These are phyloP conservation scores for Odonthalia washingtoniensis DNA, from an alignment of 31 red algal genomes.

Conservation along the genomic window DNA sequence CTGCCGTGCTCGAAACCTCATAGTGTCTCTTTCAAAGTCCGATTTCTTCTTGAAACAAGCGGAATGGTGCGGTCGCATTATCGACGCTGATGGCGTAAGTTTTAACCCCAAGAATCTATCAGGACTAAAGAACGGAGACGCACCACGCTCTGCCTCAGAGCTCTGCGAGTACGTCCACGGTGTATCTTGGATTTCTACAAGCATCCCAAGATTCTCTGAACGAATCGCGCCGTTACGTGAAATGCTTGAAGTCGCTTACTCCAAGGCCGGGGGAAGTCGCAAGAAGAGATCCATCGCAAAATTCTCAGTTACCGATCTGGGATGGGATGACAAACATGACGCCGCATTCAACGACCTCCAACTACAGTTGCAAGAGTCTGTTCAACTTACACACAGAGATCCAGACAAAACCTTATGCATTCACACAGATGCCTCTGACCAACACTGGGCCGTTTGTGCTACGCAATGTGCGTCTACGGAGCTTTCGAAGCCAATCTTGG, in stretches of 20 bases:
- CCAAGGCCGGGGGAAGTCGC: constrained; percentile 29
- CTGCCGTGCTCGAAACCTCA: background rate
- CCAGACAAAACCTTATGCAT: constrained; percentile 4
- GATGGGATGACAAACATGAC: background rate
- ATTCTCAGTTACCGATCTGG: background rate
- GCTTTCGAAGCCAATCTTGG: background rate
- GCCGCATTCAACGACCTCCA: constrained; percentile 15
- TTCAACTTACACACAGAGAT: constrained; percentile 32
- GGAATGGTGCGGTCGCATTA: constrained; percentile 30
- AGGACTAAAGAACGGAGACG: background rate
- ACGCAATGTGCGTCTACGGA: constrained; percentile 24
- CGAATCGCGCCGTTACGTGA: constrained; percentile 17
- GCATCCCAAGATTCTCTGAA: constrained; percentile 52
- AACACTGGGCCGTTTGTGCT: constrained; percentile 41
- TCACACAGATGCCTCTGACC: constrained; percentile 51
- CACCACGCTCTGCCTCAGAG: constrained; percentile 26
- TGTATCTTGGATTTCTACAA: constrained; percentile 26
- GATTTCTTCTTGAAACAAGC: constrained; percentile 33
- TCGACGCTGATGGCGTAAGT: constrained; percentile 13
- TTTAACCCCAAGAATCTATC: constrained; percentile 38
- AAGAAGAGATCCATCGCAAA: constrained; percentile 42
- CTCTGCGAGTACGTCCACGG: constrained; percentile 44
- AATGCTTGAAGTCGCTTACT: constrained; percentile 40
- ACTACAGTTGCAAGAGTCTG: constrained; percentile 24
- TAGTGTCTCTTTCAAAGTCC: constrained; percentile 44